Conservation (phyloP, 768 basidiomycete genomes). For the Chlorophyllum brunneum region DNA sequence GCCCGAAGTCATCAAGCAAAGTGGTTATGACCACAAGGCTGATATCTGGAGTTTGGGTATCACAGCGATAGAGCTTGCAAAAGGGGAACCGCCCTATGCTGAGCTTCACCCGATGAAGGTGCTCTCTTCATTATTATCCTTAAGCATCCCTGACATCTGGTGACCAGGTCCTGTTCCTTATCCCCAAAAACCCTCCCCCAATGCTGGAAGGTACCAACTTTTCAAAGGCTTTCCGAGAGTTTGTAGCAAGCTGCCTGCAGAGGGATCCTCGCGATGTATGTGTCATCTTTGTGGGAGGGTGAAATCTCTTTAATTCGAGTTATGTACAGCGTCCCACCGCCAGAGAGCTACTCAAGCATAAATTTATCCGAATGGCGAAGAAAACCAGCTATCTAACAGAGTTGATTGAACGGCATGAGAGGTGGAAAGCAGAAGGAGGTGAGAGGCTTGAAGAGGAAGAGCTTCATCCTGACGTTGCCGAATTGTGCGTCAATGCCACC, state of each 20-base stretch:
- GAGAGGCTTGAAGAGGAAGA: slow-evolving; percentile 72
- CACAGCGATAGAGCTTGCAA: slow-evolving; percentile 95
- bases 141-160: slow-evolving; percentile 15
- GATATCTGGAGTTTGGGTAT: slow-evolving; percentile 99
- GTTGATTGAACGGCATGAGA: slow-evolving; percentile 89
- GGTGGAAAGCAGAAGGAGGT: slow-evolving; percentile 90
- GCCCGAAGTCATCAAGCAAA: slow-evolving; percentile 99
- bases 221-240: slow-evolving; percentile 91
- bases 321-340: slow-evolving; percentile 79
- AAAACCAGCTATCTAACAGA: slow-evolving; percentile 94
- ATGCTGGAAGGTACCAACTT: slow-evolving; percentile 78
- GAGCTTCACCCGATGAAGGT: slow-evolving; percentile 99
- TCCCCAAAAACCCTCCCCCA: slow-evolving; percentile 96
- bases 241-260: slow-evolving; percentile 89
- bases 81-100: slow-evolving; percentile 97
- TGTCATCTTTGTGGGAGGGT: slow-evolving; percentile 12
- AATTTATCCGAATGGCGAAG: slow-evolving; percentile 92
- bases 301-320: slow-evolving; percentile 16
- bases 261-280: slow-evolving; percentile 89
- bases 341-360: slow-evolving; percentile 93
- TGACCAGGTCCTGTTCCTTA: slow-evolving; percentile 90
- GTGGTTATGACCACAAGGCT: slow-evolving; percentile 97
- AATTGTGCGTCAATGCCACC: slow-evolving; percentile 46
- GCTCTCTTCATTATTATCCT: background rate
- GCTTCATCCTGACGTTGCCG: slow-evolving; percentile 47